Evolutionary conservation across 139 green algal species (phyloP).

Genomic region (Coccomyxa sp.): DNA sequence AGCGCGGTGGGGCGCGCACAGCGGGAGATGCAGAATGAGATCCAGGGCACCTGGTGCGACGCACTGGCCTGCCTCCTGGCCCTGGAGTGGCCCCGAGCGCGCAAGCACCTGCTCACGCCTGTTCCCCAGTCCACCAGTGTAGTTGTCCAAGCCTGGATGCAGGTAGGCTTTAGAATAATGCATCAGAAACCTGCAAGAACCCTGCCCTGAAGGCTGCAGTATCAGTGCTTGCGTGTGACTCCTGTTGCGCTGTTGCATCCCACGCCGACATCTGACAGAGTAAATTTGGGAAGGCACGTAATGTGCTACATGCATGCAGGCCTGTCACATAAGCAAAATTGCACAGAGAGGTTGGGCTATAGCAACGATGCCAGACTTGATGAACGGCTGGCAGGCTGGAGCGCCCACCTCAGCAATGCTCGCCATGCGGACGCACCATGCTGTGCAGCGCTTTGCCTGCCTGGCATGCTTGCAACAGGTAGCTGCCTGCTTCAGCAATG

Average conservation of each 20-base stretch:
- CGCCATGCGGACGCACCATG: slow-evolving; percentile 46
- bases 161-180: slow-evolving; percentile 12
- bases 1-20: slow-evolving; percentile 24
- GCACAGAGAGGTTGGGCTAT: background rate
- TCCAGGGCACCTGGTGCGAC: slow-evolving; percentile 69
- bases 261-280: background rate
- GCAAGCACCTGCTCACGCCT: slow-evolving; percentile 25
- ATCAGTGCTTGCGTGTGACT: background rate
- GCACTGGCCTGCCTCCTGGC: slow-evolving; percentile 59
- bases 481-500: background rate
- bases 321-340: slow-evolving; percentile 28
- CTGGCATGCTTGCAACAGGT: slow-evolving; percentile 57
- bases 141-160: slow-evolving; percentile 44
- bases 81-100: slow-evolving; percentile 50
- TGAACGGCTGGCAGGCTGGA: background rate
- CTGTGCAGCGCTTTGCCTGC: slow-evolving; percentile 55
- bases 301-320: slow-evolving; percentile 15
- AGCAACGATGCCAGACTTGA: background rate
- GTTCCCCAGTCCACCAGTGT: slow-evolving; percentile 27
- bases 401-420: slow-evolving; percentile 32
- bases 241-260: background rate
- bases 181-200: background rate
- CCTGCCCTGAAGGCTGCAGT: background rate
- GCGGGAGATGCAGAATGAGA: slow-evolving; percentile 28
- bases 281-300: background rate